Evolutionary conservation across 768 basidiomycete species (phyloP), one percentile per base, ranked within the genome.

Genomic region (Rhizopogon vinicolor): DNA sequence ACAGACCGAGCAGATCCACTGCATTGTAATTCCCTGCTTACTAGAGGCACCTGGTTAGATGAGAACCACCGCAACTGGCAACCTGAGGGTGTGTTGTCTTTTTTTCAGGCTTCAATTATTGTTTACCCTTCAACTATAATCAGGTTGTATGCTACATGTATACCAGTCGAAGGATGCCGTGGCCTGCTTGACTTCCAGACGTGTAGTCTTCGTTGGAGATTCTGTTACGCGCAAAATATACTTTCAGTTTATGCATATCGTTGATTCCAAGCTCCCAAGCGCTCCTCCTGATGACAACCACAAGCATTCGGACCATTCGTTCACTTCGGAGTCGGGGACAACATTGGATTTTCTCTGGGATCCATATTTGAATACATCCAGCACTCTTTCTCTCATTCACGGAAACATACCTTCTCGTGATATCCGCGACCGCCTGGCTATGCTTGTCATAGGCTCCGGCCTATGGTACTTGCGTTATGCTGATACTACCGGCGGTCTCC

Each of bases 391-490:
- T n/a, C 64, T 83, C 45, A 71, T 89, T 39, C 59, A 68, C 29
- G 52, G 66, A 22, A 22, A 54, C 25, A 10, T 22, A 16, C 40
- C 54, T 25, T 44, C 1, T 2, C 41, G 41, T 48, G 13, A 48
- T 13, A 44, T 57, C 33, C 33, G 25, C 3, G 60, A 60, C 39
- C 73, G 60, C 71, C 80, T 90, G 1, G 83, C 86, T 0, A 70
- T 97, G 44, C 78, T 94, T 29, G 86, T 95, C 9, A 67, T 97
- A 14, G 93, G 93, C 9, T 85, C 89, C 13, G 93, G 93, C 0
- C 74, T 96, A 39, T 95, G 93, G 93, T 92, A 92, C 67, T 79
- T 97, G 43, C 84, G 91, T 22, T 85, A 94, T 67, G 75, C 85
- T 0, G 74, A 81, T 37, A 60, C 74, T 16, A 89, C 90, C 1